Conservation (phyloP, 2,329 filamentous ascomycete genomes). For the Calonectria leucothoes region DNA sequence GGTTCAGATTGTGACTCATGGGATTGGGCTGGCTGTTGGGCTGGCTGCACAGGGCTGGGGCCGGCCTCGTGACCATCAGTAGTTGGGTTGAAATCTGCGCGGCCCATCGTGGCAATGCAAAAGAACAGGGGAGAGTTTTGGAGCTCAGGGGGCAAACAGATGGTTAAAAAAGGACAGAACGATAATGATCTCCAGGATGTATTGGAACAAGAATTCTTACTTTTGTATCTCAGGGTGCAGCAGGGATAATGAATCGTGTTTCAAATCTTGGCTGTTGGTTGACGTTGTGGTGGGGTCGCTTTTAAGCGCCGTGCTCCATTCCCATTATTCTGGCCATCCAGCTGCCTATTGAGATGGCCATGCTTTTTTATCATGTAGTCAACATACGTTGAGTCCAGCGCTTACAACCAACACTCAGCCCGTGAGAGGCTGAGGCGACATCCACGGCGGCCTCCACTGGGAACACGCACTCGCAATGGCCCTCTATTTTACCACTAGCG, state of each 20-base stretch:
- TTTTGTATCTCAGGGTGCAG: too few relatives aligned
- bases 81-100: background rate
- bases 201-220: background rate
- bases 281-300: background rate
- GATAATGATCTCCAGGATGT: background rate
- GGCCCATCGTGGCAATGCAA: background rate
- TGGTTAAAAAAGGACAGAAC: too few relatives aligned
- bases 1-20: background rate
- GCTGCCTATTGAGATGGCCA: background rate
- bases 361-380: background rate
- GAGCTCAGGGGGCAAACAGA: too few relatives aligned
- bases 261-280: background rate
- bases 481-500: background rate
- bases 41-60: background rate
- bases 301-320: background rate
- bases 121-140: too few relatives aligned
- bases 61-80: background rate
- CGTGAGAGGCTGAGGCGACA: background rate
- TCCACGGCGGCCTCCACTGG: background rate
- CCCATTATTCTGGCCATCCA: background rate
- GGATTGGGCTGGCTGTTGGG: background rate
- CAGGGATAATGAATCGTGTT: too few relatives aligned
- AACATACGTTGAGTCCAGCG: background rate
- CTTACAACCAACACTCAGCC: background rate
- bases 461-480: background rate